Base-by-base conservation (phyloP, 2,329 filamentous ascomycete species). In the Botrytis pseudocinerea region DNA sequence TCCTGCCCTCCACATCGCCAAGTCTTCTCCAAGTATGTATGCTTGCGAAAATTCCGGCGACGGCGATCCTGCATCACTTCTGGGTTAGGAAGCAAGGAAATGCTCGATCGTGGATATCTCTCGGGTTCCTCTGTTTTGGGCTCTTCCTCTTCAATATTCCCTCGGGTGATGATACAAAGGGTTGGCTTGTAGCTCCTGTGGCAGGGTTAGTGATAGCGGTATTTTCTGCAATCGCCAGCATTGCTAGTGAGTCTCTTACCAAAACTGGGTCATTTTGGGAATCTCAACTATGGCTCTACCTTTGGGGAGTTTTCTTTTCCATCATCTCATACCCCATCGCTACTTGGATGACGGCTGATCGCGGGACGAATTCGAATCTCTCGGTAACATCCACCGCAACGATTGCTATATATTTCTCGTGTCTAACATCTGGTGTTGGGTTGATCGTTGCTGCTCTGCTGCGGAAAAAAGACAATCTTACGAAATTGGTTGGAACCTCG, bases 201-300 rank as follows among this genome's bases (percentile, higher is more conserved):
- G 76, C 75, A 25, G 77, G 77, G 0, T 63, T 77, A 8, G 72
- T 73, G 2, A 77, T 78, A 28, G 76, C 76, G 1, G 73, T 73
- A 35, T 64, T 76, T 20, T 76, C 74, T 35, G 77, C 76, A 20
- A 69, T 77, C 8, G 77, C 77, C 2, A 77, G 75, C 44, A 77
- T 78, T 54, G 70, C 66, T 28, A 75, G 73, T 18, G 77, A 78
- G 38, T 76, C 74, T 22, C 72, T 74, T 9, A 77, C 77, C 12
- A 78, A 78, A n/a, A 57, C n/a, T 9, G 76, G 76, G 2, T 71
- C 72, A 1, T 78, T 78, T 28, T 78, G 77, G 77, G 75, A 76
- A 57, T 75, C 73, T 2, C 74, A 77, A 59, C 59, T 73, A 5
- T 75, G 70, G 65, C 72, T 78, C 9, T 78, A 78, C 62, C 69